Conservation (phyloP, 78 protist genomes). For the Polysphondylium violaceum region DNA sequence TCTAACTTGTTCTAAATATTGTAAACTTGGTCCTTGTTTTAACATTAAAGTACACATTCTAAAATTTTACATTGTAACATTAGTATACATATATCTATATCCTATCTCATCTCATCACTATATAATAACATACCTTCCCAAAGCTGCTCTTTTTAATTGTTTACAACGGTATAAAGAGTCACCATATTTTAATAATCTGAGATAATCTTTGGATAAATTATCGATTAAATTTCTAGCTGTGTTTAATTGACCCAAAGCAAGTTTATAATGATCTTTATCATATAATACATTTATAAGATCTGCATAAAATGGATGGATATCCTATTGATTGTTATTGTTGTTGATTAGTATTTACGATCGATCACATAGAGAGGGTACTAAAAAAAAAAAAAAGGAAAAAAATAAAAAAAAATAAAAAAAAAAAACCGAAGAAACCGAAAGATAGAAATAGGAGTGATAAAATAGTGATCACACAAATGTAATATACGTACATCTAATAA, state of each 20-base stretch:
- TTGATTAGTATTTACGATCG: no score
- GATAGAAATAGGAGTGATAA: no score
- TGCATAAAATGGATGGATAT: conserved; percentile 99
- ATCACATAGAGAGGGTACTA: no score
- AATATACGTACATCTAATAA: conserved; percentile 91
- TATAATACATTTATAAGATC: conserved; percentile 99
- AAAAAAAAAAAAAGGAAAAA: no score
- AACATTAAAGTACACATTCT: conserved; percentile 97
- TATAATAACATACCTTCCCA: no score
- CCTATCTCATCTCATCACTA: conserved; percentile 62
- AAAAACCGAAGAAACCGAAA: not conserved
- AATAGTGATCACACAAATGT: not conserved
- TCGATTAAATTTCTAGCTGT: conserved; percentile 92
- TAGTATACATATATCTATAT: not conserved
- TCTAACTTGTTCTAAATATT: conserved; percentile 99
- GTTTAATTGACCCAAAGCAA: conserved; percentile 98
- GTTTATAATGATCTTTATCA: conserved; percentile 99
- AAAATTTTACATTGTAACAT: no score
- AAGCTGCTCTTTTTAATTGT: conserved; percentile 99
- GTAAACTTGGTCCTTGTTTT: conserved; percentile 88
- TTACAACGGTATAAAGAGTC: conserved; percentile 99
- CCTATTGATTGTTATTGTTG: conserved; percentile 66
- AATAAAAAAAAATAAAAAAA: no score
- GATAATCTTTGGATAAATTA: conserved; percentile 96
- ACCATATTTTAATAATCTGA: conserved; percentile 98